Percentiles rank a stretch among this genome's conserved stretches.
Conservation (phyloP, 2,329 filamentous ascomycete genomes). For the Penicillium olsonii region DNA sequence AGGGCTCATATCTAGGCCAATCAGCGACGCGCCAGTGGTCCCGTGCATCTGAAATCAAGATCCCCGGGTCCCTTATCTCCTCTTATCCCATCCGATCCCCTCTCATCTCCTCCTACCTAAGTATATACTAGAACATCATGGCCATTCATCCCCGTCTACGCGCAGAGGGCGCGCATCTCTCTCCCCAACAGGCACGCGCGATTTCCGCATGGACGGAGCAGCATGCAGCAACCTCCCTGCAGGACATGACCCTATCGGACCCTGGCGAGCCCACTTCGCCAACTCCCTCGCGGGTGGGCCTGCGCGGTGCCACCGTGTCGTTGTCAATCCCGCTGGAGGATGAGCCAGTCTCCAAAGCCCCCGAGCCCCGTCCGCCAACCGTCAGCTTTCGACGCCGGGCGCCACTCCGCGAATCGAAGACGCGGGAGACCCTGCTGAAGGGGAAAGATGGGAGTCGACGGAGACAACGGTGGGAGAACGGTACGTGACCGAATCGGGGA, state of each 20-base stretch:
- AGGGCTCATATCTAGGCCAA: conserved; percentile 23
- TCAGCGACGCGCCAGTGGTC: conserved; percentile 15
- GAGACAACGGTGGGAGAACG: conserved; percentile 91
- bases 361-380: conserved; percentile 32
- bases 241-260: conserved; percentile 37
- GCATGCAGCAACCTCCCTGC: conserved; percentile 39
- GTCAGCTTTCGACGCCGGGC: conserved; percentile 55
- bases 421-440: conserved; percentile 76
- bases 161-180: conserved; percentile 31
- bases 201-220: conserved; percentile 68
- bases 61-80: conserved; percentile 15
- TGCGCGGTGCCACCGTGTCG: conserved; percentile 59
- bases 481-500: conserved; percentile 51
- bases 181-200: conserved; percentile 51
- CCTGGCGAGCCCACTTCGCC: conserved; percentile 53
- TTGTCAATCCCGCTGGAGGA: conserved; percentile 78
- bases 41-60: conserved; percentile 20
- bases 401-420: conserved; percentile 58
- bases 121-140: conserved; percentile 30
- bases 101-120: not conserved
- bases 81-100: conserved; percentile 1
- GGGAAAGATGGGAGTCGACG: conserved; percentile 89
- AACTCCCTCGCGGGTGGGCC: conserved; percentile 49
- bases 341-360: conserved; percentile 33
- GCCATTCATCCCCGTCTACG: conserved; percentile 45